Base-by-base conservation (phyloP, 345 rosid species). In the Eucalyptus regnans region DNA sequence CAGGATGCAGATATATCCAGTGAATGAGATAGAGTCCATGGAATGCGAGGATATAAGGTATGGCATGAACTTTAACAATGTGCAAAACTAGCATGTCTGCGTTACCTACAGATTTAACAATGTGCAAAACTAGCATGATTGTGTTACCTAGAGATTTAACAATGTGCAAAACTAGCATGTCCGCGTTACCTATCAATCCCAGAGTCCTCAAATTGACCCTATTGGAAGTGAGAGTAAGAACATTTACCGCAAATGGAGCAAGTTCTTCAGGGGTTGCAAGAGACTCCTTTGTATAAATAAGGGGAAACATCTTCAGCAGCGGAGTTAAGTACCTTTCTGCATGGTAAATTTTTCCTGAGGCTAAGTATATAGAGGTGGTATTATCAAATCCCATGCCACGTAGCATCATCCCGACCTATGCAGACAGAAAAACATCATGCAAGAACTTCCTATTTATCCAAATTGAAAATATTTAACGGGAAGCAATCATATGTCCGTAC, bases 361-460 rank as follows among this genome's bases (percentile, higher is more conserved):
- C 99, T 90, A 96, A 90, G 92, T 94, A 96, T 91, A 96, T 95
- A 25, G 98, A 93, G 51, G 97, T 98, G 86, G 90, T 94, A 91
- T 95, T 96, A 92, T 93, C 97, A 88, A 98, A 98, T 92, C 99
- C 99, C 99, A 98, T 98, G 90, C 98, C 99, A 68, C 96, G 96
- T 54, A 98, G 95, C 96, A 98, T 94, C 97, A 98, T 92, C 89
- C 99, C 99, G 14, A 98, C 99, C 99, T 97, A 94, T 92, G 91
- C 93, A 94, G 93, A 95, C 97, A 87, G 87, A 86, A 91, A 93
- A 95, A 89, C 87, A 89, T 80, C 76, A 86, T 89, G 79, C 86
- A 71, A 48, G 23, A 89, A 89, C 86, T 91, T 87, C 90, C 89
- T 68, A 81, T 88, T 44, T 56, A 52, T 27, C 86, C 89, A 83